These are phyloP conservation scores for Nicotiana tabacum DNA, from an alignment of 257 asterid species.

Conservation along the genomic window DNA sequence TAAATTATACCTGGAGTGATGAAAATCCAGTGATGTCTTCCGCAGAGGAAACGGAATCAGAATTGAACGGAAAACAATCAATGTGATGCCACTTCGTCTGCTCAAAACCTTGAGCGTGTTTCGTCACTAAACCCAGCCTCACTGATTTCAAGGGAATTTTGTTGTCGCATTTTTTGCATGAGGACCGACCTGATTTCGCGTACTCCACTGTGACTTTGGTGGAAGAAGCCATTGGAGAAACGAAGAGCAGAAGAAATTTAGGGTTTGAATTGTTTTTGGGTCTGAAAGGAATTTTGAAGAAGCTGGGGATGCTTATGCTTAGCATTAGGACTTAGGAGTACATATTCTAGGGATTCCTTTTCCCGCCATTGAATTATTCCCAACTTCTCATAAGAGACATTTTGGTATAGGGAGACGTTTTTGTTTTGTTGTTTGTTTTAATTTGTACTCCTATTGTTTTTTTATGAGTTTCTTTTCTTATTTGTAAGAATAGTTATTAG, in stretches of 20 bases:
- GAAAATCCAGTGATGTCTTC: conserved; percentile 69
- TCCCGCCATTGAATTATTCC: conserved; percentile 17
- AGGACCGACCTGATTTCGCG: conserved; percentile 82
- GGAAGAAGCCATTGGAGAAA: conserved; percentile 35
- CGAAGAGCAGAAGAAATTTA: not conserved
- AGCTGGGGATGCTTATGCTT: not conserved
- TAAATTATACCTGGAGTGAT: conserved; percentile 51
- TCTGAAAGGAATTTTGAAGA: not conserved
- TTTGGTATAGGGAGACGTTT: not conserved
- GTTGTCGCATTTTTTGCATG: conserved; percentile 79
- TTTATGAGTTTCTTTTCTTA: not conserved
- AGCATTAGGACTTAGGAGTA: not conserved
- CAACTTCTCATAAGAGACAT: not conserved
- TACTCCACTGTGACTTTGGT: conserved; percentile 61
- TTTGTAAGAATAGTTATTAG: no score
- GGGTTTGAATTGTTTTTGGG: not conserved
- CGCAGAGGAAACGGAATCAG: conserved; percentile 35
- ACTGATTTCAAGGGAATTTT: conserved; percentile 51
- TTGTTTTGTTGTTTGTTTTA: no score
- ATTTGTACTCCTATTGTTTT: not conserved
- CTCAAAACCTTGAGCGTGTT: conserved; percentile 78
- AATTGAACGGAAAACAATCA: conserved; percentile 50
- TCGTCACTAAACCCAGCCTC: conserved; percentile 67
- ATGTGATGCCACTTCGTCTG: conserved; percentile 92
- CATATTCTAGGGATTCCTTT: conserved; percentile 1